phyloP scores from a whole-genome alignment of 2,329 filamentous ascomycete species.

The Hypoxylon sp. region DNA sequence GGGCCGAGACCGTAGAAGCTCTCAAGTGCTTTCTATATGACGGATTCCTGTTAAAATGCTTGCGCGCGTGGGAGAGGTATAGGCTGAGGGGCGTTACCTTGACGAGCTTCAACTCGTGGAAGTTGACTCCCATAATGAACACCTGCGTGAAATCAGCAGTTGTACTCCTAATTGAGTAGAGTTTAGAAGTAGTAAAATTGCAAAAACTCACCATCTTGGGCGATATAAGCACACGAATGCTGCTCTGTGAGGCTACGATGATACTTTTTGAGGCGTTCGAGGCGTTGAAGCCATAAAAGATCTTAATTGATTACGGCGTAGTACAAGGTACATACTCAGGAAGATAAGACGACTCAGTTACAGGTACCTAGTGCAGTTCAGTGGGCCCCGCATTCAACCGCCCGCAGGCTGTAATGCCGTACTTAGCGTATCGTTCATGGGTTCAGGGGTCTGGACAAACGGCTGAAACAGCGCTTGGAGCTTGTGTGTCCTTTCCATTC shows the following conservation, averaged over 20 bases:
- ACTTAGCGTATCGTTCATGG: constrained; percentile 1
- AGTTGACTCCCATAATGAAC: constrained; percentile 88
- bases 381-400: constrained; percentile 43
- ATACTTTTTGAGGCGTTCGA: constrained; percentile 2
- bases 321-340: constrained; percentile 4
- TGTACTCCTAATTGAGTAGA: not conserved
- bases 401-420: constrained; percentile 10
- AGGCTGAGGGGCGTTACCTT: constrained; percentile 66
- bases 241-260: constrained; percentile 20
- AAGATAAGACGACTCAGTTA: constrained; percentile 30
- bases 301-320: constrained; percentile 7
- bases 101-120: constrained; percentile 84
- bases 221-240: constrained; percentile 7
- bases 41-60: constrained; percentile 21
- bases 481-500: constrained; percentile 46
- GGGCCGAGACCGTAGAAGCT: constrained; percentile 88
- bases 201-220: constrained; percentile 36
- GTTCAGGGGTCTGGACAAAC: constrained; percentile 31
- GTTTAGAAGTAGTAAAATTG: not conserved
- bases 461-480: constrained; percentile 43
- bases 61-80: constrained; percentile 18
- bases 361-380: constrained; percentile 8
- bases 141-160: constrained; percentile 63
- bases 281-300: constrained; percentile 11
- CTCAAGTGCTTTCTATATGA: constrained; percentile 75